Evolutionary conservation across 2,329 filamentous ascomycete species (phyloP).

Genomic region (Claviceps pazoutovae): DNA sequence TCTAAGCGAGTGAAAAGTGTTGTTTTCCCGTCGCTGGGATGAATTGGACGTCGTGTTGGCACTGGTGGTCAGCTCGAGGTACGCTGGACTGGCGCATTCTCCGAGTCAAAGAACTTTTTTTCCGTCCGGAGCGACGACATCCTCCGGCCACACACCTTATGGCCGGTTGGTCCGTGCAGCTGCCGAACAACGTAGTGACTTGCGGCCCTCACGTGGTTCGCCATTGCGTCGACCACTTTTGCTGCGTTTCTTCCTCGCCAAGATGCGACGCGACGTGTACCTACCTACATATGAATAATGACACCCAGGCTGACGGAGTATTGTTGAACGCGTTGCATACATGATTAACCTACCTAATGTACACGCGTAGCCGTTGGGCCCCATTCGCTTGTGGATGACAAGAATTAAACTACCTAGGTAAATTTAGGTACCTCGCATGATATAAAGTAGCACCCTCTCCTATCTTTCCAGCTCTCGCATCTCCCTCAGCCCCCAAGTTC

Average conservation of each 20-base stretch:
- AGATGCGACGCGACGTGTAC: no score
- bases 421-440: background rate
- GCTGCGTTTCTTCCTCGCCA: no score
- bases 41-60: background rate
- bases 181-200: no score
- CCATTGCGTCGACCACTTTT: no score
- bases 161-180: background rate
- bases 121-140: slow-evolving; percentile 1
- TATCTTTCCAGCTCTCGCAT: no score
- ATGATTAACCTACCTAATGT: background rate
- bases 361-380: background rate
- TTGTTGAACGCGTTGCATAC: no score
- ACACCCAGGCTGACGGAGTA: no score
- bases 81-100: background rate
- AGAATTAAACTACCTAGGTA: no score
- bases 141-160: slow-evolving; percentile 1
- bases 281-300: no score
- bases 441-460: background rate
- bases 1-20: background rate
- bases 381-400: no score
- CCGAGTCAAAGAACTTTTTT: background rate
- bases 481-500: slow-evolving; percentile 9
- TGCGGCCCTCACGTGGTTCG: no score
- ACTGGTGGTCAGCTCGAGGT: background rate
- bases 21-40: background rate